Percentiles rank a stretch among this genome's conserved stretches.
These are phyloP conservation scores for Westerdykella aurantiaca DNA, from an alignment of 2,329 filamentous ascomycete genomes.

Conservation along the genomic window DNA sequence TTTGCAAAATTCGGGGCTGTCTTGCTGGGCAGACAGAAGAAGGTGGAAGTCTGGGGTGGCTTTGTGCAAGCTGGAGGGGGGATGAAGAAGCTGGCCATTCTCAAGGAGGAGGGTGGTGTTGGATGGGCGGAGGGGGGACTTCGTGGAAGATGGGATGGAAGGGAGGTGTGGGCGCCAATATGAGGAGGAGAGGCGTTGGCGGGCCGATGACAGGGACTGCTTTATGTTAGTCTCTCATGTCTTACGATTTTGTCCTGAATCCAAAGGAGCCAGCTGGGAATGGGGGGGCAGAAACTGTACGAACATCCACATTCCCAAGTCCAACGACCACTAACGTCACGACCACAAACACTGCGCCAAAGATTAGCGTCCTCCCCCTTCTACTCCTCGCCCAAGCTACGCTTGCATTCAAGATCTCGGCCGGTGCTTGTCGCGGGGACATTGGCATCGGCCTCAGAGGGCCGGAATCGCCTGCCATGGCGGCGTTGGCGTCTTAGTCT, in stretches of 20 bases:
- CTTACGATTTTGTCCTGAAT: not conserved
- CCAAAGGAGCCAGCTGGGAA: no score
- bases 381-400: slow-evolving; percentile 25
- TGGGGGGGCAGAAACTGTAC: slow-evolving; percentile 4
- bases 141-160: slow-evolving; percentile 17
- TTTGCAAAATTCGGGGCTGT: slow-evolving; percentile 51
- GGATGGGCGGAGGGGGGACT: slow-evolving; percentile 28
- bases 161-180: slow-evolving; percentile 25
- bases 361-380: slow-evolving; percentile 23
- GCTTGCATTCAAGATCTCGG: slow-evolving; percentile 21
- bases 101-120: slow-evolving; percentile 32
- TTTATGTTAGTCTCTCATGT: slow-evolving; percentile 16
- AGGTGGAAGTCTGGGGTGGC: slow-evolving; percentile 48
- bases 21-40: slow-evolving; percentile 47
- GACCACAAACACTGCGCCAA: slow-evolving; percentile 15
- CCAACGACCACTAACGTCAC: not conserved
- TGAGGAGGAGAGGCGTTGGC: slow-evolving; percentile 7
- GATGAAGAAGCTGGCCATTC: slow-evolving; percentile 22
- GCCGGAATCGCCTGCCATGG: slow-evolving; percentile 17
- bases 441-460: slow-evolving; percentile 19
- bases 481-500: no score
- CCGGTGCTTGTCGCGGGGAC: slow-evolving; percentile 20
- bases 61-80: slow-evolving; percentile 28
- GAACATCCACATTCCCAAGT: slow-evolving; percentile 13
- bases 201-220: slow-evolving; percentile 20